Evolutionary conservation across 768 basidiomycete genomes (phyloP), one percentile per base, ranked within the genome.

Genomic region (Chalciporus chontae): DNA sequence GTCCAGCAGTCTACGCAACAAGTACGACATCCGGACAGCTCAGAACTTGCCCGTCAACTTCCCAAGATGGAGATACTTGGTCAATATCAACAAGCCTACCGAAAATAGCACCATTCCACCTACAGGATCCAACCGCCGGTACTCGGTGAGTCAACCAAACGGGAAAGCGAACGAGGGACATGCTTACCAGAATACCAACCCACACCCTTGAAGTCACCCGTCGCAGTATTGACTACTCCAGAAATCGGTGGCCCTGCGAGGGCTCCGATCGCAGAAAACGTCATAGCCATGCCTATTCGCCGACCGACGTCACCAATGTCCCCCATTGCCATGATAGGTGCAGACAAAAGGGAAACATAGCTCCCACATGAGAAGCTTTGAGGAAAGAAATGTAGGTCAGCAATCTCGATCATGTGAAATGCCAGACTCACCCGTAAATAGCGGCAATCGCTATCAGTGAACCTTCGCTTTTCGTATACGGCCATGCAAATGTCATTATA

Each of bases 201-300:
- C 5, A 67, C 59, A 4, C 2, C 55, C 36, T 45, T 23, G 34
- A 64, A 90, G 0, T 74, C 73, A 3, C 75, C 76, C 1, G 81
- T 78, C 0, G 75, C 71, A 0, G 62, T 62, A 45, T 76, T 74
- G 55, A 90, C 85, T 0, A 82, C 82, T 1, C 87, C 87, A 8
- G 85, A 85, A 51, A 88, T 84, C 0, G 87, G 87, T 3, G 85
- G 84, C 0, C 87, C 87, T 0, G 73, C 75, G 3, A 89, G 70
- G 0, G 83, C 83, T 8, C 84, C 85, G 15, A 87, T 36, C 0
- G 86, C 75, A 19, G 80, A 49, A 43, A 85, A 72, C 24, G 76
- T 83, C 64, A 84, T 71, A 52, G 77, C 78, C 73, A 87, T 80
- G 7, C 87, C 87, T 0, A 77, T 68, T 14, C 87, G 72, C 21